Conservation (phyloP, 2,329 filamentous ascomycete species). For the Fusarium domesticum region DNA sequence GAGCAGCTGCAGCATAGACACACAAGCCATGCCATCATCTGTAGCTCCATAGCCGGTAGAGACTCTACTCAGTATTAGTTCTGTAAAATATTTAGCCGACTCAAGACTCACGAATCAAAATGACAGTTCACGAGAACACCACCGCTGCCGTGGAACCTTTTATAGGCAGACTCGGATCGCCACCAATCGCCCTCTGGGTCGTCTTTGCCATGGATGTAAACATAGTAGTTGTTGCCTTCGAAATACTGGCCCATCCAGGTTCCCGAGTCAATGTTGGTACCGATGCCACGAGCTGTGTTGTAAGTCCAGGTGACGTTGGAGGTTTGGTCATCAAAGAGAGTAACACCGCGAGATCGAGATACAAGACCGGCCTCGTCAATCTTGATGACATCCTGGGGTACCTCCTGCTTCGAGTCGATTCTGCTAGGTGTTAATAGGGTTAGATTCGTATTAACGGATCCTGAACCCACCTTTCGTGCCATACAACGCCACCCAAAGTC, state of each 20-base stretch:
- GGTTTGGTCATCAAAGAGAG: conserved; percentile 73
- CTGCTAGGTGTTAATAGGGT: conserved; percentile 8
- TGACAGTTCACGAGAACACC: conserved; percentile 93
- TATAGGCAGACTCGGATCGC: conserved; percentile 44
- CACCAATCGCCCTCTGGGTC: conserved; percentile 75
- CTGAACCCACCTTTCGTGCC: conserved; percentile 25
- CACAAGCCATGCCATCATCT: conserved; percentile 86
- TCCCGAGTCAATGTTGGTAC: conserved; percentile 19
- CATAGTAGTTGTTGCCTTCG: conserved; percentile 86
- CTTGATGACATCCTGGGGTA: neutral
- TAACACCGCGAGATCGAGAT: conserved; percentile 39
- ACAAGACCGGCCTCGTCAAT: conserved; percentile 1
- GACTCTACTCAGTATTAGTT: conserved; percentile 54
- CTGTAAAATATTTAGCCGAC: too few relatives aligned
- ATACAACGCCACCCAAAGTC: conserved; percentile 31
- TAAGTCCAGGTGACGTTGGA: conserved; percentile 70
- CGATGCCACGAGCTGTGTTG: conserved; percentile 17
- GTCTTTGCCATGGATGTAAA: conserved; percentile 81
- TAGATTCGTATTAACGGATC: neutral
- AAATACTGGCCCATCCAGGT: conserved; percentile 66
- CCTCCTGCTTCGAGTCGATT: conserved; percentile 1
- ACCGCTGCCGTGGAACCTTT: conserved; percentile 56
- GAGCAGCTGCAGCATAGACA: conserved; percentile 81
- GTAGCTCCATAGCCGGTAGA: conserved; percentile 91
- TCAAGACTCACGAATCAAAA: conserved; percentile 65